Evolutionary conservation across 2,329 filamentous ascomycete species (phyloP).

Genomic region (Colletotrichum orbiculare): DNA sequence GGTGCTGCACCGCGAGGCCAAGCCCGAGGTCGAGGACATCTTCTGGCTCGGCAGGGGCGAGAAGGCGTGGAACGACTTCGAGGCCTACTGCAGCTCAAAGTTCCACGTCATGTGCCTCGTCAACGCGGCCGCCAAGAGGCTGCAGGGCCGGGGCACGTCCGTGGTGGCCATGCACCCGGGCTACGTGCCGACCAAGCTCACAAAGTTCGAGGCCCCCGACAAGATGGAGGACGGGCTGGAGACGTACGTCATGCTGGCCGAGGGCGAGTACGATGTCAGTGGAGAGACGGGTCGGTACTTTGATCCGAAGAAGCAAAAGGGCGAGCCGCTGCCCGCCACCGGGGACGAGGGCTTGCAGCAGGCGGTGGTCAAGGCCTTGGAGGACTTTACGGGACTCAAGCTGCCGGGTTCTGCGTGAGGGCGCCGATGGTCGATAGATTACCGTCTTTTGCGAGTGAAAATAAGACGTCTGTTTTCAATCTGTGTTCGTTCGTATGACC

Average conservation of each 20-base stretch:
- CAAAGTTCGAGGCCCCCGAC: slow-evolving; percentile 28
- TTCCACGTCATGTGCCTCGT: slow-evolving; percentile 39
- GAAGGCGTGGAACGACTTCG: slow-evolving; percentile 36
- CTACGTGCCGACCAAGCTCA: slow-evolving; percentile 39
- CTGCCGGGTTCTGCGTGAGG: slow-evolving; percentile 19
- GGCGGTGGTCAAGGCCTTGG: slow-evolving; percentile 35
- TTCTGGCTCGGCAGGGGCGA: slow-evolving; percentile 39
- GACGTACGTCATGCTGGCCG: slow-evolving; percentile 38
- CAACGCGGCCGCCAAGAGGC: slow-evolving; percentile 38
- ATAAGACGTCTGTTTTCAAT: background rate
- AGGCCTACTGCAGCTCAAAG: slow-evolving; percentile 39
- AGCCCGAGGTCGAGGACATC: slow-evolving; percentile 36
- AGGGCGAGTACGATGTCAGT: slow-evolving; percentile 38
- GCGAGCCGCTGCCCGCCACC: slow-evolving; percentile 30
- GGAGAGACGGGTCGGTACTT: slow-evolving; percentile 37
- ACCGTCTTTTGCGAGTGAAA: slow-evolving; percentile 1
- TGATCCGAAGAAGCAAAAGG: slow-evolving; percentile 37
- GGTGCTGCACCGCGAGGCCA: slow-evolving; percentile 36
- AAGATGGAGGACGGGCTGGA: slow-evolving; percentile 37
- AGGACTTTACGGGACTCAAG: slow-evolving; percentile 35
- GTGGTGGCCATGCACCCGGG: slow-evolving; percentile 40
- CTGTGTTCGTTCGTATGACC: background rate
- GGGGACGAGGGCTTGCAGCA: slow-evolving; percentile 36
- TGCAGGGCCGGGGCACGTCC: slow-evolving; percentile 32
- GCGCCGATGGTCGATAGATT: background rate